Evolutionary conservation across 2,329 filamentous ascomycete species (phyloP), one percentile per base, ranked within the genome.

Genomic region (Thermomyces lanuginosus): DNA sequence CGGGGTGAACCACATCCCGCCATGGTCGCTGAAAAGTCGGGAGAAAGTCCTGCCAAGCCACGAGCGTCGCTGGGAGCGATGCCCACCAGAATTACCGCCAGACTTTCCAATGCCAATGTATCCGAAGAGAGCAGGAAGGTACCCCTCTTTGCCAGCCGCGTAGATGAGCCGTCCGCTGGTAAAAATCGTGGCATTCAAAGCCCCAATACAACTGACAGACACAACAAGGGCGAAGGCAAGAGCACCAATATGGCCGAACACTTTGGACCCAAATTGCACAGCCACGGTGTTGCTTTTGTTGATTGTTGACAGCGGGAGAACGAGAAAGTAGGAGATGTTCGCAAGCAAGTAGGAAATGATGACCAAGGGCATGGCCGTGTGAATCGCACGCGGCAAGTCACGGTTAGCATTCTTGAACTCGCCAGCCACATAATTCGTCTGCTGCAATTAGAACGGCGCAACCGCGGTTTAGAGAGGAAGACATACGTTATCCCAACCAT

Each of bases 381-480:
- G 89, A 31, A 98, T 92, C 14, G 93, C 84, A 12, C 82, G 73
- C 1, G 89, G 89, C 6, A 98, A 72, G 49, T 98, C 89, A 36
- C 83, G 74, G 24, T 69, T 69, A 1, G 89, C 82, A 45, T 93
- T 84, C 43, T 83, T 78, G 60, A 98, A 95, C 55, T 98, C 89
- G 42, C 84, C 89, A 1, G 91, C 83, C 5, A 98, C 89, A 45
- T 93, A 98, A 55, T 93, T 98, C 36, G 86, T 92, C 81, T 89
- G 36, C 6, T 12, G 29, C 13, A 30, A 5, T 10, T 16, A 24
- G 34, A 14, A 36, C 31, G 32, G 21, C 30, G 36, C 8, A 23
- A 6, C 16, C 28, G 19, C 18, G 4, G n/a, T 29, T 15, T 5
- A 13, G 14, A 22, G 6, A 6, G n/a, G 25, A 5, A 25, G 8